These are phyloP conservation scores for Talaromyces sp. DNA, from an alignment of 2,329 filamentous ascomycete species.

Conservation along the genomic window DNA sequence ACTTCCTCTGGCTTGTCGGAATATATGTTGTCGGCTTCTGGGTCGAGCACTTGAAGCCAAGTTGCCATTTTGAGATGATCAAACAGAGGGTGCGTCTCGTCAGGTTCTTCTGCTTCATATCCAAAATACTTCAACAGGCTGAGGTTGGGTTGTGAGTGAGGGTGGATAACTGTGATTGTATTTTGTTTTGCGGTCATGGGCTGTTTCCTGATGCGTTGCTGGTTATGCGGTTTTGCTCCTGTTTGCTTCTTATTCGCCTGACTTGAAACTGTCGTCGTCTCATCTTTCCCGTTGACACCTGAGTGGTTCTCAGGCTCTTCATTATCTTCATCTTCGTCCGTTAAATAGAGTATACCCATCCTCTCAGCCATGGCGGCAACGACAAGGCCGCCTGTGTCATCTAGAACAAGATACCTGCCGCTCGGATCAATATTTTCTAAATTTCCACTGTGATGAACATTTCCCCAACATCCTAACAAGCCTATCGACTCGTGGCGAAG, in stretches of 20 bases:
- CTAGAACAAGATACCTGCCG: conserved; percentile 75
- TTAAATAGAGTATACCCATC: conserved; percentile 72
- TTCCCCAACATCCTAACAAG: conserved; percentile 81
- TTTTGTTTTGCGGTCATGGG: conserved; percentile 51
- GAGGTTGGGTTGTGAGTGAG: conserved; percentile 78
- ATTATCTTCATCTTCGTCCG: conserved; percentile 27
- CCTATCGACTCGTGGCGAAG: conserved; percentile 79
- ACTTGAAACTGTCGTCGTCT: not conserved
- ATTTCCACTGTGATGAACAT: conserved; percentile 71
- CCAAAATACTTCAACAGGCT: conserved; percentile 84
- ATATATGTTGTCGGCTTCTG: conserved; percentile 72
- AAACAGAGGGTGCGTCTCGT: conserved; percentile 71
- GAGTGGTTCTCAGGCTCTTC: conserved; percentile 21
- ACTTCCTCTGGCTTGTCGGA: conserved; percentile 60
- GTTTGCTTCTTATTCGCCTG: not conserved
- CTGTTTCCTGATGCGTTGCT: conserved; percentile 23
- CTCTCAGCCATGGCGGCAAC: conserved; percentile 82
- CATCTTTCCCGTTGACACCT: conserved; percentile 16
- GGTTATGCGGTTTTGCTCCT: conserved; percentile 16
- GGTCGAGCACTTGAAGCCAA: conserved; percentile 86
- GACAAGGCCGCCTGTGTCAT: conserved; percentile 80
- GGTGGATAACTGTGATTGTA: conserved; percentile 58
- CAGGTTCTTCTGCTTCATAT: conserved; percentile 67
- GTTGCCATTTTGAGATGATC: conserved; percentile 78
- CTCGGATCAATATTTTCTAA: conserved; percentile 38